Evolutionary conservation across 495 filamentous ascomycete species (phyloP).

Genomic region (Rostrohypoxylon terebratum): DNA sequence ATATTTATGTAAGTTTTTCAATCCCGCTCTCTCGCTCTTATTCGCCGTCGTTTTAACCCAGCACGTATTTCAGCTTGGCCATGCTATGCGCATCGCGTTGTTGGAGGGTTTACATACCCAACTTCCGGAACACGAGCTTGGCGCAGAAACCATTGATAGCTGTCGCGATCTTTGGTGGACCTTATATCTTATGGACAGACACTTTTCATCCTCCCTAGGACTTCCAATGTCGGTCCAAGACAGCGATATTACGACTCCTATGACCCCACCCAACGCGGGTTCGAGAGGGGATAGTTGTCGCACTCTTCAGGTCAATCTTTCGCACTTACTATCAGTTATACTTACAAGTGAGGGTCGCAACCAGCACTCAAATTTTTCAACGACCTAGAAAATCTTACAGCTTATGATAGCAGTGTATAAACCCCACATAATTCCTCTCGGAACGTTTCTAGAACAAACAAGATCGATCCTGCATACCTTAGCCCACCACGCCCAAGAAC

Average conservation of each 20-base stretch:
- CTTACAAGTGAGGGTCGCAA: not conserved
- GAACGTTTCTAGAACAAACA: conserved; percentile 7
- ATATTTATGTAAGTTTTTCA: conserved; percentile 11
- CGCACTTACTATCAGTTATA: conserved; percentile 14
- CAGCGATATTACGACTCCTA: conserved; percentile 14
- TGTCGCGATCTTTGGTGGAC: conserved; percentile 18
- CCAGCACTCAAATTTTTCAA: not conserved
- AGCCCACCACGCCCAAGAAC: conserved; percentile 17
- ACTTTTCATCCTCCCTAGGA: conserved; percentile 11
- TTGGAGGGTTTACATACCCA: conserved; percentile 10
- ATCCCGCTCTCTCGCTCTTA: not conserved
- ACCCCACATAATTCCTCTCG: conserved; percentile 2
- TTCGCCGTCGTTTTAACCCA: not conserved
- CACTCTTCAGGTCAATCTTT: conserved; percentile 9
- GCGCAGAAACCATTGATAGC: not conserved
- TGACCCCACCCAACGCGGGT: conserved; percentile 1
- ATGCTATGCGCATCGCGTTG: conserved; percentile 4
- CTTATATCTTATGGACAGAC: conserved; percentile 11
- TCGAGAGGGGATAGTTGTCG: conserved; percentile 13
- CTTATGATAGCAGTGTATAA: conserved; percentile 3
- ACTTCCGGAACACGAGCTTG: conserved; percentile 10
- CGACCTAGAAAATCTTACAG: not conserved
- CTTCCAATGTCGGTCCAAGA: conserved; percentile 17
- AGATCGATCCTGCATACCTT: conserved; percentile 14
- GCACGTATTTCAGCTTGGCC: not conserved